Base-by-base conservation (phyloP, 768 basidiomycete genomes). In the Amanita rimosa region DNA sequence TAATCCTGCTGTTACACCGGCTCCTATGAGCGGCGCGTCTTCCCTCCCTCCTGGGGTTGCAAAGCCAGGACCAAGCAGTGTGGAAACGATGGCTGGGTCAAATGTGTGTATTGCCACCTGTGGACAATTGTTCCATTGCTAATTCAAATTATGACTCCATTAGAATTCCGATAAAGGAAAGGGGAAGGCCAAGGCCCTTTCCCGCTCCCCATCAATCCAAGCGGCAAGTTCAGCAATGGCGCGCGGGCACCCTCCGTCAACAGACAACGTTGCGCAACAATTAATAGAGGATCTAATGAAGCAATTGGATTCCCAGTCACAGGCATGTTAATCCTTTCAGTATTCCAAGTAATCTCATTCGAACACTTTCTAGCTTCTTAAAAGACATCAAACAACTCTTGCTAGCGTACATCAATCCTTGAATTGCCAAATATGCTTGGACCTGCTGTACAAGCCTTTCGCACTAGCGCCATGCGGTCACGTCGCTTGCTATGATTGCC, bases 341-440 rank as follows among this genome's bases (percentile, higher is more conserved):
- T 46, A 21, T 46, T 35, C 31, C 19, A 14, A 4, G 14, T 44
- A 46, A 19, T 38, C 22, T 31, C 50, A 50, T 38, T 39, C 44
- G 22, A 6, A 37, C 38, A 43, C 50, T 31, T 21, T 52, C 3
- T 46, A 79, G 78, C 61, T 77, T 49, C 63, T 84, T 35, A 55
- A 65, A 17, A 68, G 68, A 52, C 79, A 87, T 53, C 70, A 80
- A 64, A 55, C 65, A 7, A 64, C 79, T 19, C 55, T 85, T n/a
- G 59, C 60, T 3, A 68, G 77, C 49, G 55, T 85, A 37, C 76
- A 79, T 7, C 78, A 83, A 52, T 72, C 81, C 0, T 61, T 86
- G 21, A 83, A 78, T 10, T 90, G 87, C 52, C 83, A 88, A 60
- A 81, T 90, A 52, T 90, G 87, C 58, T 68, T 88, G 22, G 85